Evolutionary conservation across 2,329 filamentous ascomycete genomes (phyloP).

Genomic region (Aspergillus vadensis): DNA sequence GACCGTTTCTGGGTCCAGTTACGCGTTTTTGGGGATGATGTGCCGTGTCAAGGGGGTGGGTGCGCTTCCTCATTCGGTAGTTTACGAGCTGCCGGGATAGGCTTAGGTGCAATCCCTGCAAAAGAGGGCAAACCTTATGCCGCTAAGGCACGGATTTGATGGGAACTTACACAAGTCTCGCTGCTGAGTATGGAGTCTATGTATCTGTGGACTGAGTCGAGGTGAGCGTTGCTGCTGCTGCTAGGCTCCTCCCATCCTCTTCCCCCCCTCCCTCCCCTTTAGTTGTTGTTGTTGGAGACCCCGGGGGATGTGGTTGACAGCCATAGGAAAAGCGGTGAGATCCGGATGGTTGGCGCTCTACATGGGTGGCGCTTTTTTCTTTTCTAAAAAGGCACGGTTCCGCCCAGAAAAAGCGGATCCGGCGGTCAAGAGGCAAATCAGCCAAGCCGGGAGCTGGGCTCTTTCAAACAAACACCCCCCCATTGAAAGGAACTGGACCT

Average conservation of each 20-base stretch:
- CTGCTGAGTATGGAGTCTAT: not conserved
- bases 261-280: not conserved
- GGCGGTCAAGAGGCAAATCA: slow-evolving; percentile 13
- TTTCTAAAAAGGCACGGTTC: slow-evolving; percentile 3
- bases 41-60: slow-evolving; percentile 22
- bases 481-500: not conserved
- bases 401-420: slow-evolving; percentile 6
- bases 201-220: too few relatives aligned
- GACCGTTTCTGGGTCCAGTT: slow-evolving; percentile 14
- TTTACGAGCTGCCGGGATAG: slow-evolving; percentile 22
- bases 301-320: slow-evolving; percentile 5
- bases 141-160: slow-evolving; percentile 10
- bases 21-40: slow-evolving; percentile 29
- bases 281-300: too few relatives aligned
- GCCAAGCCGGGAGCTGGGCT: not conserved
- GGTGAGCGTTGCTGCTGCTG: too few relatives aligned
- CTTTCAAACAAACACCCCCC: not conserved
- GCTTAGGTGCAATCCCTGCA: slow-evolving; percentile 20
- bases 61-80: slow-evolving; percentile 17
- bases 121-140: slow-evolving; percentile 15
- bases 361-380: not conserved
- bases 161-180: not conserved
- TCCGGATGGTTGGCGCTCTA: slow-evolving; percentile 10
- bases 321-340: slow-evolving; percentile 27
- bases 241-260: too few relatives aligned